Evolutionary conservation across 1,284 basidiomycete species (phyloP).

Genomic region (Sanguinoderma infundibulare): DNA sequence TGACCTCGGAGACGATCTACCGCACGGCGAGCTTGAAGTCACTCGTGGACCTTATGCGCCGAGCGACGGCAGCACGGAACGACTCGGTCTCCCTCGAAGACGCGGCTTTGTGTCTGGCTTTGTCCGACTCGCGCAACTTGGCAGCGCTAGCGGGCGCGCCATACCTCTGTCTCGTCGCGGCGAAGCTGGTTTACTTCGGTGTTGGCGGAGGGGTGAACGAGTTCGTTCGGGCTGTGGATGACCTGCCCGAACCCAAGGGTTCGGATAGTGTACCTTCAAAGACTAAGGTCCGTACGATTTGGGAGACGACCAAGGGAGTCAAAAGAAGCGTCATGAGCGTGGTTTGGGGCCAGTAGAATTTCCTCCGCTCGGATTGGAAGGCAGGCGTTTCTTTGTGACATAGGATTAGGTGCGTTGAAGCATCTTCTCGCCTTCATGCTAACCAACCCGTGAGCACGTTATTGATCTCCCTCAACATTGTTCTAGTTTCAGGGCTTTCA

Average conservation of each 20-base stretch:
- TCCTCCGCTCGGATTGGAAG: no score
- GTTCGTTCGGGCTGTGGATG: slow-evolving; percentile 46
- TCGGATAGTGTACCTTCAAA: neutral
- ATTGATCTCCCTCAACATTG: no score
- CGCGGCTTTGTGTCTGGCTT: slow-evolving; percentile 1
- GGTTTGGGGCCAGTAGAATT: slow-evolving; percentile 4
- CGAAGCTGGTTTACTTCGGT: slow-evolving; percentile 95
- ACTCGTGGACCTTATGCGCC: slow-evolving; percentile 61
- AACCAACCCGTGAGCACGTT: no score
- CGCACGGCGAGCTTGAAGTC: slow-evolving; percentile 67
- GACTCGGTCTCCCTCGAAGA: neutral
- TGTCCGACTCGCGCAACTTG: neutral
- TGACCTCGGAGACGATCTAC: slow-evolving; percentile 96
- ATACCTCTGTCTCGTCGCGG: slow-evolving; percentile 73
- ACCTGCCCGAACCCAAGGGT: neutral
- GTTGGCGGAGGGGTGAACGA: slow-evolving; percentile 89
- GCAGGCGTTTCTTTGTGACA: no score
- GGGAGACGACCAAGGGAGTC: slow-evolving; percentile 11
- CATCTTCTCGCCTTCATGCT: no score
- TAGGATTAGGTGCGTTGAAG: no score
- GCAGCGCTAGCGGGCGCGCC: slow-evolving; percentile 2
- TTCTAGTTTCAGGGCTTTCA: no score
- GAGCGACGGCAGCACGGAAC: slow-evolving; percentile 33
- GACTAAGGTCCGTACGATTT: slow-evolving; percentile 6
- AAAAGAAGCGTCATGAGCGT: slow-evolving; percentile 14